Evolutionary conservation across 495 filamentous ascomycete species (phyloP), one percentile per base, ranked within the genome.

Genomic region (Aspergillus biplanus): DNA sequence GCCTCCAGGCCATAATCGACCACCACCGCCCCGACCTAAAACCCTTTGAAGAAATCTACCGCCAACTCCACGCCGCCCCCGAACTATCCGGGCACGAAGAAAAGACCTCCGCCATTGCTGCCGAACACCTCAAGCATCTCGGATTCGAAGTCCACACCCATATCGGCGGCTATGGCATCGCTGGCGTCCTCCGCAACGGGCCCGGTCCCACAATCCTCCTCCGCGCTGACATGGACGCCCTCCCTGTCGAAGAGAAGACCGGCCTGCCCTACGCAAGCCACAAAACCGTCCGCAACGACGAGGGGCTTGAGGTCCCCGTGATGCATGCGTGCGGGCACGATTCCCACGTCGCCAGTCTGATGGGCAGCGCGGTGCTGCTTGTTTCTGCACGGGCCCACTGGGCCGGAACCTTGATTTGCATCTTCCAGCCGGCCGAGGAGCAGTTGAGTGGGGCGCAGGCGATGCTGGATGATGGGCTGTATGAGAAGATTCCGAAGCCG

Each of bases 291-390:
- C 78, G 78, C 53, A 76, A 82, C 64, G 63, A 62, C 6, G 71
- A 82, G 21, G 86, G 86, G 4, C 58, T 67, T 0, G 71, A 74
- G 49, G 76, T 78, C 48, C 83, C 84, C 0, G 85, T 87, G 1
- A 88, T 88, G 87, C 87, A 89, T 69, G 86, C 88, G 34, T 89
- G 86, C 70, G 87, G 87, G 1, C 87, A 90, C 61, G 88, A 90
- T 64, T 82, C 85, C 64, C 86, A 90, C 67, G 77, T 87, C 11
- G 72, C 82, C 0, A 68, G 66, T 15, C 71, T 89, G 13, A 71
- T 89, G 47, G 85, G 78, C 3, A 77, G 80, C 3, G 80, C 85
- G 0, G 67, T 73, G 37, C 71, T 83, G 0, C 69, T 89, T 15
- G 58, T 70, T 31, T 52, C 64, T 7, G 75, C 79, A 1, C 74